These are phyloP conservation scores for Globisporangium radiosum DNA, from an alignment of 352 stramenopile species.

Conservation along the genomic window DNA sequence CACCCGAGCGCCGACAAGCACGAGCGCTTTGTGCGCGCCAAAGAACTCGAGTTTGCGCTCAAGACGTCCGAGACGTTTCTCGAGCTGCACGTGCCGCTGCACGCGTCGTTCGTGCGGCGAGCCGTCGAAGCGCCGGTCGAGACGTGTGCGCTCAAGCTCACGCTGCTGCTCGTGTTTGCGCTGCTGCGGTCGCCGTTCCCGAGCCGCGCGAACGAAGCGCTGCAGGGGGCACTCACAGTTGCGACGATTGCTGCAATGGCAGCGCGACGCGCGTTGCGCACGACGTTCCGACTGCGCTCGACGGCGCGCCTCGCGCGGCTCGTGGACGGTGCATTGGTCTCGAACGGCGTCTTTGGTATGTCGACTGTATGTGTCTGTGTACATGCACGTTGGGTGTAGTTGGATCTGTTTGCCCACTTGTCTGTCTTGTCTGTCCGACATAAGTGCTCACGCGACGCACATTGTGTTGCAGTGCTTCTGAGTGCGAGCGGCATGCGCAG, in stretches of 20 bases:
- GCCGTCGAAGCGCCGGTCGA: slow-evolving; percentile 26
- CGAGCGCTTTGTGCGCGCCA: slow-evolving; percentile 39
- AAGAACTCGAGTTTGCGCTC: slow-evolving; percentile 52
- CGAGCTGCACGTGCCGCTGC: slow-evolving; percentile 47
- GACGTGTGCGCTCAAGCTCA: slow-evolving; percentile 39
- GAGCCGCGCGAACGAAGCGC: slow-evolving; percentile 30
- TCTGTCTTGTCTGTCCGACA: background rate
- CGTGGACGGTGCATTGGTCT: slow-evolving; percentile 31
- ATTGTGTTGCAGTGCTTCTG: slow-evolving; percentile 25
- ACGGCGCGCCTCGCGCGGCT: slow-evolving; percentile 29
- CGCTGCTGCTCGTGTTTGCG: slow-evolving; percentile 42
- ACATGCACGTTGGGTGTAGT: too few species aligned
- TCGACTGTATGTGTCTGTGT: background rate
- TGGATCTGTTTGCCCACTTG: background rate
- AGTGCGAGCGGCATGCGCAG: slow-evolving; percentile 52
- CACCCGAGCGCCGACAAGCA: slow-evolving; percentile 25
- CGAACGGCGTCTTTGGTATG: slow-evolving; percentile 44
- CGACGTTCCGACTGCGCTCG: slow-evolving; percentile 28
- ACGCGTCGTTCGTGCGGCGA: slow-evolving; percentile 35
- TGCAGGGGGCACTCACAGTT: slow-evolving; percentile 46
- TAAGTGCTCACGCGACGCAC: background rate
- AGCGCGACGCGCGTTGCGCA: slow-evolving; percentile 15
- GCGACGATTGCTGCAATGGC: slow-evolving; percentile 17
- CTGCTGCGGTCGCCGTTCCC: slow-evolving; percentile 36
- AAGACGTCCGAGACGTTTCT: slow-evolving; percentile 49